These are phyloP conservation scores for Triticum aestivum DNA, from an alignment of 176 grass and related monocot species.

Conservation along the genomic window IWGSC_CS_RefSeq_v2.1 NC_057804.1:114858543-114859042, in stretches of 20 bases:
- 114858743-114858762: too few species aligned
- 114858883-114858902: neutral
- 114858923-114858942: neutral
- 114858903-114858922: neutral
- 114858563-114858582: neutral
- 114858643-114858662: neutral
- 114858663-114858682: neutral
- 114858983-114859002: neutral
- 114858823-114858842: neutral
- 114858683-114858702: neutral
- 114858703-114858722: neutral
- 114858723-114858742: too few species aligned
- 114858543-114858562: neutral
- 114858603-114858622: neutral
- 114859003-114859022: neutral
- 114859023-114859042: neutral
- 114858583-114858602: neutral
- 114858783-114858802: too few species aligned
- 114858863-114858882: neutral
- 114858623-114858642: neutral
- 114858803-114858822: neutral
- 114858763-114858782: neutral
- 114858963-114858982: constrained; percentile 5
- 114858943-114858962: neutral
- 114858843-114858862: neutral